Evolutionary conservation across 495 filamentous ascomycete species (phyloP).

Genomic region (Oidiodendron maius): DNA sequence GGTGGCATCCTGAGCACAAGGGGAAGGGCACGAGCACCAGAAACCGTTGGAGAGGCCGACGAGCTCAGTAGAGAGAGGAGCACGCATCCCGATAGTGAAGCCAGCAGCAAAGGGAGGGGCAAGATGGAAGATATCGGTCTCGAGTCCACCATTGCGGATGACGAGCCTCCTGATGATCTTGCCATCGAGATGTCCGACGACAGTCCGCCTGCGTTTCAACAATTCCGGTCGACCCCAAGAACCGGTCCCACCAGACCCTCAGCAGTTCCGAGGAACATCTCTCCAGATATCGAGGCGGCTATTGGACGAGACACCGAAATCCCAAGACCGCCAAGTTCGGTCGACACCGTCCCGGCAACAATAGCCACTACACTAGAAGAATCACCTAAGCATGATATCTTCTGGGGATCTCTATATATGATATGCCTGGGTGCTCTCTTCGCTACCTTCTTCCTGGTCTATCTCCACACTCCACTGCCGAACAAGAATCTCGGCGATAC

Average conservation of each 20-base stretch:
- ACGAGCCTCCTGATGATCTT: constrained; percentile 55
- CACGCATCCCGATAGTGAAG: constrained; percentile 25
- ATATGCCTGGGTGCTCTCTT: constrained; percentile 78
- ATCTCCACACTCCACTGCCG: constrained; percentile 74
- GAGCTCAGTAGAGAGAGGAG: constrained; percentile 40
- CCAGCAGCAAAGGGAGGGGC: constrained; percentile 52
- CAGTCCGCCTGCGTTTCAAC: constrained; percentile 79
- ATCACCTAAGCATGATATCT: constrained; percentile 60
- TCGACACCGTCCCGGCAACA: constrained; percentile 21
- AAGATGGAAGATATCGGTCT: constrained; percentile 86
- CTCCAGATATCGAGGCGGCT: constrained; percentile 9
- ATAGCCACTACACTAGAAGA: constrained; percentile 19
- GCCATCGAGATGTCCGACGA: constrained; percentile 50
- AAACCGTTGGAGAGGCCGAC: constrained; percentile 37
- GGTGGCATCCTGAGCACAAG: constrained; percentile 39
- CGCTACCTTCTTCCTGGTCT: constrained; percentile 80
- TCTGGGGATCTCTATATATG: constrained; percentile 88
- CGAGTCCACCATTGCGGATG: constrained; percentile 53
- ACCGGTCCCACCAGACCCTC: constrained; percentile 19
- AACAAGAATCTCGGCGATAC: constrained; percentile 73
- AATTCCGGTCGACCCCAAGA: constrained; percentile 57
- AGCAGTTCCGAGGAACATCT: constrained; percentile 12
- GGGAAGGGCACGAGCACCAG: constrained; percentile 22
- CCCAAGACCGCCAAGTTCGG: constrained; percentile 17
- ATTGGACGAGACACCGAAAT: neutral